Base-by-base conservation (phyloP, 495 filamentous ascomycete genomes). In the Xylaria flabelliformis region DNA sequence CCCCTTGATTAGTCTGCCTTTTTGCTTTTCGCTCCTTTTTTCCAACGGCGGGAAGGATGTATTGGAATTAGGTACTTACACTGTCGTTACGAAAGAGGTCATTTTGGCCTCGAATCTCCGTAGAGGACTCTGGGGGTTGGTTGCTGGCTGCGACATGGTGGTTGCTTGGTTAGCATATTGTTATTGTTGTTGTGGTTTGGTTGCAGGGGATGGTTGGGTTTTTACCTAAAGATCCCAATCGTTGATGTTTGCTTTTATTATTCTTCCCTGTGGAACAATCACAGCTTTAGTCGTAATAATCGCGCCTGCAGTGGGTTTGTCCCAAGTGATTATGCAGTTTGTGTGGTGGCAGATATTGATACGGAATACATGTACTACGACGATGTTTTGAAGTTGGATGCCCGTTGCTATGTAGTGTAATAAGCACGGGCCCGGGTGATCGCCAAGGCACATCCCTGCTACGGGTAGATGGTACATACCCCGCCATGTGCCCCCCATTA, bases 61-160 rank as follows among this genome's bases (percentile, higher is more conserved):
- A 12, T 3, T 65, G 0, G 64, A 36, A 19, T 24, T 44, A 13
- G 48, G 15, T 8, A 80, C 82, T 72, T 76, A 87, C 85, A 86
- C 85, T 65, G 85, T 86, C 51, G 83, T 85, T 59, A 87, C 85
- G 79, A 85, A 85, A 61, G 85, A 85, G 72, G 84, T 76, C 84
- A 87, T 87, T 74, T 73, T 82, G 53, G 64, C 71, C 48, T 69
- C 74, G 50, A 76, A 56, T 63, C 62, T 75, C 41, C 56, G 61
- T 32, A 76, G 67, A 64, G 76, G 73, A 34, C 68, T 68, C 13
- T 63, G 59, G 24, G 21, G 34, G 29, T 21, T 42, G n/a, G 41
- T 21, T 66, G 70, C 68, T 59, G 77, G 62, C 77, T 79, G 76
- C 62, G 76, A 48, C 73, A 76, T 74, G 19, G 69, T 50, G 64